Evolutionary conservation across 805 yeast species (phyloP).

Genomic region (Ogataea methylovora): DNA sequence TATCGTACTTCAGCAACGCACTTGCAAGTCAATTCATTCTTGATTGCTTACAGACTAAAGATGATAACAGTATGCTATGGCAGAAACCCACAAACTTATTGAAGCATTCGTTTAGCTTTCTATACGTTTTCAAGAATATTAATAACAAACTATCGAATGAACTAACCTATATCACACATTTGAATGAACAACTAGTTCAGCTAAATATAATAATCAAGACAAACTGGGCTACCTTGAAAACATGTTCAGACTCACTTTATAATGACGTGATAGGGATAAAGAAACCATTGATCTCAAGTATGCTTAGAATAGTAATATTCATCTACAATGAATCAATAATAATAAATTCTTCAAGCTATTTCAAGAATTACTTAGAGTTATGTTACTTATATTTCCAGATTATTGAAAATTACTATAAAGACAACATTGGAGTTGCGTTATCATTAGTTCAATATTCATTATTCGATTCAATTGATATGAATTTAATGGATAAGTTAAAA

Average conservation of each 20-base stretch:
- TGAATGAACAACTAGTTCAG: too few relatives aligned
- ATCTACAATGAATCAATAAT: slow-evolving; percentile 12
- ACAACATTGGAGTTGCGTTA: slow-evolving; percentile 17
- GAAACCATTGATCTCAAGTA: too few relatives aligned
- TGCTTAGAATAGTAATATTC: slow-evolving; percentile 16
- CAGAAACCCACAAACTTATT: too few relatives aligned
- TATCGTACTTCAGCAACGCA: too few relatives aligned
- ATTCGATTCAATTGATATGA: slow-evolving; percentile 16
- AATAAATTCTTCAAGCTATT: neutral
- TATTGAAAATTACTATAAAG: slow-evolving; percentile 16
- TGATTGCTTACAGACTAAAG: neutral
- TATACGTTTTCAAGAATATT: too few relatives aligned
- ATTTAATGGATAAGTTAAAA: slow-evolving; percentile 15
- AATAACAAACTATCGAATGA: too few relatives aligned
- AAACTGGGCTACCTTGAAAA: too few relatives aligned
- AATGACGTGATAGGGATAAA: too few relatives aligned
- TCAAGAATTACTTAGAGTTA: slow-evolving; percentile 10
- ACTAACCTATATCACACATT: too few relatives aligned
- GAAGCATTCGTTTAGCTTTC: too few relatives aligned
- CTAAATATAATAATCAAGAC: too few relatives aligned
- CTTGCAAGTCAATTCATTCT: neutral
- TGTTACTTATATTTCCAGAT: slow-evolving; percentile 18
- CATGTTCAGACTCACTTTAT: too few relatives aligned
- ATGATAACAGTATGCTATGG: neutral
- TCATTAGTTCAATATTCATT: slow-evolving; percentile 20